These are phyloP conservation scores for Serpula lacrymans DNA, from an alignment of 768 basidiomycete species.

Conservation along the genomic window DNA sequence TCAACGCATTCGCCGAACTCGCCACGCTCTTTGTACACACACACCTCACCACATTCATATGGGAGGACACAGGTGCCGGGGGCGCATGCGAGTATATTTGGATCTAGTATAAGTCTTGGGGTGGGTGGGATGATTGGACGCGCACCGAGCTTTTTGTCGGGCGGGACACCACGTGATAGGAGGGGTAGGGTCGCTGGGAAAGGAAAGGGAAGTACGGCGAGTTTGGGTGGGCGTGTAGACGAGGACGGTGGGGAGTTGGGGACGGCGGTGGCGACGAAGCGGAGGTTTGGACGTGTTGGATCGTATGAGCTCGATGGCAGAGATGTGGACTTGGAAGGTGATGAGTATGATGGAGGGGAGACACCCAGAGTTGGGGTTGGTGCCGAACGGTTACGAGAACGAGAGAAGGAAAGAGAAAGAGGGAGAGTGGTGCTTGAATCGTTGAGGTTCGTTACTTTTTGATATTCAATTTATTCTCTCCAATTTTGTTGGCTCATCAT, in stretches of 20 bases:
- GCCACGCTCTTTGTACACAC: no score
- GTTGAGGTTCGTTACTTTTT: conserved; percentile 18
- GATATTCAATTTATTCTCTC: neutral
- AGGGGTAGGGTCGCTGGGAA: conserved; percentile 71
- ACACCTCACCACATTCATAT: no score
- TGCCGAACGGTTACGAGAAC: conserved; percentile 45
- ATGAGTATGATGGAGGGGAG: conserved; percentile 51
- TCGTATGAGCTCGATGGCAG: conserved; percentile 25
- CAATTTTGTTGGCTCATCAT: conserved; percentile 24
- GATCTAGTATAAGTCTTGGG: no score
- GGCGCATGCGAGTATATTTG: no score
- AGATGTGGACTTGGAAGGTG: conserved; percentile 29
- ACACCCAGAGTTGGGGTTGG: conserved; percentile 48
- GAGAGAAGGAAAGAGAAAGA: conserved; percentile 37
- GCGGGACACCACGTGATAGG: conserved; percentile 71
- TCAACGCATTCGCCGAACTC: no score
- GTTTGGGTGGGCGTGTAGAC: conserved; percentile 20
- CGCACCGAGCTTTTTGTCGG: conserved; percentile 69
- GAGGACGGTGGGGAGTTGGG: conserved; percentile 26
- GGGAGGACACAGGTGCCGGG: no score
- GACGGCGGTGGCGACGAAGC: conserved; percentile 11
- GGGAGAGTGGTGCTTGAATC: conserved; percentile 5
- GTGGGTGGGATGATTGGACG: no score
- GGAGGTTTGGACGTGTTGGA: conserved; percentile 6
- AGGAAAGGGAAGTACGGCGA: conserved; percentile 18